phyloP scores from a whole-genome alignment of 2,329 filamentous ascomycete species.

The Colletotrichum magnum region DNA sequence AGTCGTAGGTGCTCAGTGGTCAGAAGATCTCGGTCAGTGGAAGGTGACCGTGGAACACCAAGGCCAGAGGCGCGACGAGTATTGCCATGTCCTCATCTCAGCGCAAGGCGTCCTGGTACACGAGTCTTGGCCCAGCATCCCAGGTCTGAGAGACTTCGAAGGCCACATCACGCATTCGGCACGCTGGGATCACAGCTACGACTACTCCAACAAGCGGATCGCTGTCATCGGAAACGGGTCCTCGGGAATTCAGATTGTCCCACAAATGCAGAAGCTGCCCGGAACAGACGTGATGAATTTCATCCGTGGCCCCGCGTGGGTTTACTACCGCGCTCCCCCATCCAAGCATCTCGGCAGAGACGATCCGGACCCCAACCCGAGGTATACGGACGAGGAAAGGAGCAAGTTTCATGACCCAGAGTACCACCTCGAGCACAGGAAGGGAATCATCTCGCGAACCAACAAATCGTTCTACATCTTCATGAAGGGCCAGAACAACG shows the following conservation, averaged over 20 bases:
- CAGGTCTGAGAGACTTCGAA: slow-evolving; percentile 56
- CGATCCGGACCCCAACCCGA: slow-evolving; percentile 45
- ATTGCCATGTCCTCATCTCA: slow-evolving; percentile 43
- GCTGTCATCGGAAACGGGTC: slow-evolving; percentile 55
- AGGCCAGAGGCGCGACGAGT: slow-evolving; percentile 38
- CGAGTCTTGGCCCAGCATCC: slow-evolving; percentile 61
- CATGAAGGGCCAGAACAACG: slow-evolving; percentile 40
- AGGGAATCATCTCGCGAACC: slow-evolving; percentile 46
- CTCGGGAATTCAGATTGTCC: slow-evolving; percentile 51
- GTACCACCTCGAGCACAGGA: slow-evolving; percentile 65
- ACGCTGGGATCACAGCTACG: slow-evolving; percentile 48
- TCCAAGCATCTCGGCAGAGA: slow-evolving; percentile 48
- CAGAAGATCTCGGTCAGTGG: slow-evolving; percentile 45
- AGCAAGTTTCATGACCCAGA: slow-evolving; percentile 66
- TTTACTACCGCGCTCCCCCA: slow-evolving; percentile 52
- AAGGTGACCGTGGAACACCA: slow-evolving; percentile 39
- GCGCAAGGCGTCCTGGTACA: slow-evolving; percentile 40
- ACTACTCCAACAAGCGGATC: slow-evolving; percentile 49
- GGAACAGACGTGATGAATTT: slow-evolving; percentile 50
- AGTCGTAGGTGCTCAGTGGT: slow-evolving; percentile 49
- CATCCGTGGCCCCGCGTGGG: slow-evolving; percentile 52
- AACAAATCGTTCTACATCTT: slow-evolving; percentile 57
- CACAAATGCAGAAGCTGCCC: slow-evolving; percentile 45
- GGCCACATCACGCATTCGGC: slow-evolving; percentile 54
- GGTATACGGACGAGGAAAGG: slow-evolving; percentile 56